Conservation (phyloP, 2,329 filamentous ascomycete genomes). For the Sclerotinia borealis region DNA sequence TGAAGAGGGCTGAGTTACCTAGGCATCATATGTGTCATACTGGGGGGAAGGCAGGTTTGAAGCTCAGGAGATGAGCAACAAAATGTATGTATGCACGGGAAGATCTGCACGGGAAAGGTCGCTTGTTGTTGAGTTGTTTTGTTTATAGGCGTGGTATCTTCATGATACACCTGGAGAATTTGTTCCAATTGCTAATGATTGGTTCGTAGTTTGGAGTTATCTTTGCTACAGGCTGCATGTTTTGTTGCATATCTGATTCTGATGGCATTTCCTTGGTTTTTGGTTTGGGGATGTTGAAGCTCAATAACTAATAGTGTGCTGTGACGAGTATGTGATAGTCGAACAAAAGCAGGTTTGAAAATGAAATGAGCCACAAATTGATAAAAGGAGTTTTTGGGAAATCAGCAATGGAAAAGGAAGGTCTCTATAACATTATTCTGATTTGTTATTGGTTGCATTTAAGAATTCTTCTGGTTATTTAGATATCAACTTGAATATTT, state of each 20-base stretch:
- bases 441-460: no score
- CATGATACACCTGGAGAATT: background rate
- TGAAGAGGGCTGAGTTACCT: background rate
- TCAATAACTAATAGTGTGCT: background rate
- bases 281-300: background rate
- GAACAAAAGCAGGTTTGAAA: background rate
- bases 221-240: background rate
- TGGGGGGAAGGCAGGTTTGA: constrained; percentile 2
- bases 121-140: background rate
- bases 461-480: background rate
- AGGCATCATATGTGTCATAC: background rate
- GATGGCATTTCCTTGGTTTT: background rate
- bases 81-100: background rate
- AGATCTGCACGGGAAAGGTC: background rate
- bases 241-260: constrained; percentile 3
- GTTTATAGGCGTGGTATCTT: no score
- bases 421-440: background rate
- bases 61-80: background rate
- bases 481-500: no score
- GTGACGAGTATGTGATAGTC: background rate
- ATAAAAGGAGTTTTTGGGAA: no score
- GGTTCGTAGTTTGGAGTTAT: background rate
- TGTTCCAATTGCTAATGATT: background rate
- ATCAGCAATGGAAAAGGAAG: background rate
- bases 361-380: background rate